Evolutionary conservation across 805 yeast genomes (phyloP), one percentile per base, ranked within the genome.

Genomic region (Metschnikowia arizonensis): DNA sequence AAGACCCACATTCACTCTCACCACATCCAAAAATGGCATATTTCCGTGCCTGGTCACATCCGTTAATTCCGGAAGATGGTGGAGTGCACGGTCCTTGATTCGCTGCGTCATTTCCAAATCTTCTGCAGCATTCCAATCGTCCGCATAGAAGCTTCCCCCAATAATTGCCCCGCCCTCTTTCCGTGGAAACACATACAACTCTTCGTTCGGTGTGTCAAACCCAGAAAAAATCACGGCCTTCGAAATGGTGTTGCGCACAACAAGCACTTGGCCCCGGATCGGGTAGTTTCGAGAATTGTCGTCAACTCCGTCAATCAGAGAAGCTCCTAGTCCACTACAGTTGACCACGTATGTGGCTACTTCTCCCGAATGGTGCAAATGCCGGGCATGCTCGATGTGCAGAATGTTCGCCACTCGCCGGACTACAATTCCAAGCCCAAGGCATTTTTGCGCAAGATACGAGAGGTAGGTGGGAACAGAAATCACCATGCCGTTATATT

Each of bases 171-270:
- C 55, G 9, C 88, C 88, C 62, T 83, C 88, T 49, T 77, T 78
- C 45, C 88, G 63, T n/a, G 88, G 88, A 71, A 83, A 77, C 29
- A 79, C 65, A 56, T 83, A 82, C 23, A 82, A 63, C 40, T 65
- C 57, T 52, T 83, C 88, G 33, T 62, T 57, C 0, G 58, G 60
- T 40, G 51, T 55, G 1, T 58, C 69, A 41, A 64, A 64, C 0
- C 69, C 66, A 24, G 51, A 59, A 51, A 66, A 76, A 64, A 51
- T 56, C 57, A 50, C 63, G 58, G 48, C 64, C 40, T 44, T 47
- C 14, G 52, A 46, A 2, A 61, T 47, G 35, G 63, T 69, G 56
- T 80, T 81, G 32, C 75, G 65, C 8, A 78, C 76, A 24, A 77
- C 69, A 8, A 80, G 57, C 9, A 78, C 77, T 54, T 81, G 85